These are phyloP conservation scores for Dionaea muscipula DNA, from an alignment of 179 eudicot species.

Conservation along the genomic window DNA sequence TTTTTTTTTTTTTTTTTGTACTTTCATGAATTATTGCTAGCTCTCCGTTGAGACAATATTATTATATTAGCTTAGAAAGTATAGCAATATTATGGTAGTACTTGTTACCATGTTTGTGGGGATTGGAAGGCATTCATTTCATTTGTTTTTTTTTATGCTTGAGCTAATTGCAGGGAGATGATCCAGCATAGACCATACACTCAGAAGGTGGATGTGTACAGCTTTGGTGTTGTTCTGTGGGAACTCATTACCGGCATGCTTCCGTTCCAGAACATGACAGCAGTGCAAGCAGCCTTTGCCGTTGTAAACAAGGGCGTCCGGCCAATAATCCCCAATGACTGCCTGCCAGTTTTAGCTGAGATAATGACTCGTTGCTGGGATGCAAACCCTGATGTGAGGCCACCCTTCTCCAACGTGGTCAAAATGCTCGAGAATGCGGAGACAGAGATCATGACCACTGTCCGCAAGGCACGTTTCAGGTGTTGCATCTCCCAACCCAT, in stretches of 20 bases:
- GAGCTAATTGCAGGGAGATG: slow-evolving; percentile 29
- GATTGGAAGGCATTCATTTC: no score
- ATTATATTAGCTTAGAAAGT: no score
- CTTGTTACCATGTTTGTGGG: no score
- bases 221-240: slow-evolving; percentile 5
- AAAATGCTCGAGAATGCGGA: slow-evolving; percentile 32
- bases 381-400: slow-evolving; percentile 33
- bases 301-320: slow-evolving; percentile 5
- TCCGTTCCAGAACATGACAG: slow-evolving; percentile 3
- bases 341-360: neutral
- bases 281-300: slow-evolving; percentile 5
- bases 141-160: no score
- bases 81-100: no score
- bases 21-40: no score
- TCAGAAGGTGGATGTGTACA: slow-evolving; percentile 4
- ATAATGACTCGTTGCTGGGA: slow-evolving; percentile 35
- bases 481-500: slow-evolving; percentile 7
- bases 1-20: no score
- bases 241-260: slow-evolving; percentile 1
- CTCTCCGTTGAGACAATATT: no score
- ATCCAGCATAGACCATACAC: slow-evolving; percentile 6
- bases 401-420: slow-evolving; percentile 33
- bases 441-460: slow-evolving; percentile 8
- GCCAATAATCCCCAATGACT: neutral
- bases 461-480: slow-evolving; percentile 7